These are phyloP conservation scores for Aphanomyces stellatus DNA, from an alignment of 352 stramenopile species.

Conservation along the genomic window DNA sequence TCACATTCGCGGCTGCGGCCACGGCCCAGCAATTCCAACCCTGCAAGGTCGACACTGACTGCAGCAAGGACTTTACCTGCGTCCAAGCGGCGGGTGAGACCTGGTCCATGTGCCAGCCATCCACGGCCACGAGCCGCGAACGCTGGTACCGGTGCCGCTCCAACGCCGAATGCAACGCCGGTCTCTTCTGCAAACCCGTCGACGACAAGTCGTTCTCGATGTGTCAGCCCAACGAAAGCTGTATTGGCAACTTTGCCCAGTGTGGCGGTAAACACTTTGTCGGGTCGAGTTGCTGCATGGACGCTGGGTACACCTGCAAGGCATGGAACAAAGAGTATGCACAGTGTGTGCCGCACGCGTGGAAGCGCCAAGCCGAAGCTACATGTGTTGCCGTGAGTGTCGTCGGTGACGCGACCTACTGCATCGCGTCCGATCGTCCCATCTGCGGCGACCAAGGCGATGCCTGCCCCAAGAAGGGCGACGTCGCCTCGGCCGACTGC, in stretches of 20 bases:
- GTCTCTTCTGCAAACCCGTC: neutral
- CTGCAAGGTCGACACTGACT: neutral
- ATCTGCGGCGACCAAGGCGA: slow-evolving; percentile 27
- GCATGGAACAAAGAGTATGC: neutral
- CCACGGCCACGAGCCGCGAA: neutral
- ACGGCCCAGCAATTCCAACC: neutral
- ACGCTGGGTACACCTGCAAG: slow-evolving; percentile 3
- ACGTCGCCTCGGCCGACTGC: slow-evolving; percentile 30
- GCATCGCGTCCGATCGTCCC: slow-evolving; percentile 24
- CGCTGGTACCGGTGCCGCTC: neutral
- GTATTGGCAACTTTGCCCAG: neutral
- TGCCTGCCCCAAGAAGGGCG: slow-evolving; percentile 29
- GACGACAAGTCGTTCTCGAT: neutral
- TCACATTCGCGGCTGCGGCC: no score
- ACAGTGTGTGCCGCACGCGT: neutral
- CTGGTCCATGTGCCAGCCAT: neutral
- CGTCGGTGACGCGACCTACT: slow-evolving; percentile 37
- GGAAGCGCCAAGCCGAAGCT: neutral
- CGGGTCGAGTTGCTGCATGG: slow-evolving; percentile 4
- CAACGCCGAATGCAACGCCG: neutral
- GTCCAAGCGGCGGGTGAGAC: neutral
- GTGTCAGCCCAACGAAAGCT: slow-evolving; percentile 9
- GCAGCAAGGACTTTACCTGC: neutral
- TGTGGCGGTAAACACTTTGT: slow-evolving; percentile 6
- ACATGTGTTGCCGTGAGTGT: slow-evolving; percentile 29